Base-by-base conservation (phyloP, 2,329 filamentous ascomycete genomes). In the Ascochyta viciae-villosae region DNA sequence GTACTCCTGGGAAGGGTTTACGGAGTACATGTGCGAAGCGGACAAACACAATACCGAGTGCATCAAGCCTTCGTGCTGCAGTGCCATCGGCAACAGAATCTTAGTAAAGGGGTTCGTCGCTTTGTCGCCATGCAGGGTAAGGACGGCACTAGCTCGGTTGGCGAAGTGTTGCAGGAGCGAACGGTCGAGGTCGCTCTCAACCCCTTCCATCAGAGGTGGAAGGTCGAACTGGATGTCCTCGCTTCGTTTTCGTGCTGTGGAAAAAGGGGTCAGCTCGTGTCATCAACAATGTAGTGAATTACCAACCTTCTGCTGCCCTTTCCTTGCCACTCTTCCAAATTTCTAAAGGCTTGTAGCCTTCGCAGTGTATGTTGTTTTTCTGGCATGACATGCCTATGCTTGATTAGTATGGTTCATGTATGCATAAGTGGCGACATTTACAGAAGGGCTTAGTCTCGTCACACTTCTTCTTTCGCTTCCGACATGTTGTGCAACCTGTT, bases 321-420 rank as follows among this genome's bases (percentile, higher is more conserved):
- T 94, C 89, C 72, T 86, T 91, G 26, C 92, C 91, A 70, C 91
- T 93, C 74, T 88, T 91, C 92, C 92, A 96, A 48, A 92, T 85
- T 55, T 91, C 89, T 73, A 92, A 92, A 59, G 91, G 89, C 46
- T 91, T 90, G 71, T 96, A 96, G 12, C 92, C 92, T 76, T 96
- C 92, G 72, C 92, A 96, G 12, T 93, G 86, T 12, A 96, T 91
- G 8, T 92, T 91, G 73, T 96, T 96, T 82, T 96, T 96, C 77
- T 95, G 89, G 71, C 92, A 96, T 68, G 96, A 96, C 75, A 91
- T 83, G 66, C 90, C 89, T 92, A 59, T 44, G 54, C 43, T 54
- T 62, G 50, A 49, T 76, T 58, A 77, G 71, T 43, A 10, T 19
- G 24, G 29, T n/a, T 33, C 13, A 4, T 16, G 12, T 13, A n/a